Evolutionary conservation across 768 basidiomycete species (phyloP), one percentile per base, ranked within the genome.

Genomic region (Lactarius tabidus): DNA sequence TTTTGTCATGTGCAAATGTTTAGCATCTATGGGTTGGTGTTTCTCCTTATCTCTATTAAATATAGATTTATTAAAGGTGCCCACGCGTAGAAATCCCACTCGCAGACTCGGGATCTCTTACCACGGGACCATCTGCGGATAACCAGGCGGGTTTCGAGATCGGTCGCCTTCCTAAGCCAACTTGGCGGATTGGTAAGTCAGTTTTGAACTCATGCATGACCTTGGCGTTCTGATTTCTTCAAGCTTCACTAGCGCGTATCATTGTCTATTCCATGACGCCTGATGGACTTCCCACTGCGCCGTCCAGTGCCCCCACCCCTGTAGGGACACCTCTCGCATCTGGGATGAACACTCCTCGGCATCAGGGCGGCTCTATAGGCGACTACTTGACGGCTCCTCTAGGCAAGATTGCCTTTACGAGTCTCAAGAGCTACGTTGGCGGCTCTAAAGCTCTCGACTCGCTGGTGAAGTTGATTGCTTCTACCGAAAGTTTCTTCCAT

Each of bases 401-500:
- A 2, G 77, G 77, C n/a, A 83, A 82, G 67, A 79, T 79, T 72
- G 5, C 74, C 71, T 39, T 73, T 73, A 45, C 82, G 75, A 71
- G 70, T 71, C 66, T 56, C 39, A 84, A 78, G 71, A 82, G 82
- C 3, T 93, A 87, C 73, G 77, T 94, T n/a, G 94, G 82, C 17
- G 94, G 94, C 15, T 90, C 85, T 28, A 90, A 85, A 74, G 91
- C 93, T 4, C 77, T 96, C 62, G 93, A 95, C 73, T 90, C 92
- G 9, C 77, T 96, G n/a, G 86, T 85, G 14, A 88, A 88, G 74
- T 77, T 96, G 66, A 86, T 96, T 69, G 90, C 90, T 8, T 92
- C 91, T 6, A 90, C 87, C 31, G 94, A 96, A 75, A 87, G 87
- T 62, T 94, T 93, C 77, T 96, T 95, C 77, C 93, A 95, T 73